Base-by-base conservation (phyloP, 169 alveolate genomes). In the Plasmodium gonderi region DNA sequence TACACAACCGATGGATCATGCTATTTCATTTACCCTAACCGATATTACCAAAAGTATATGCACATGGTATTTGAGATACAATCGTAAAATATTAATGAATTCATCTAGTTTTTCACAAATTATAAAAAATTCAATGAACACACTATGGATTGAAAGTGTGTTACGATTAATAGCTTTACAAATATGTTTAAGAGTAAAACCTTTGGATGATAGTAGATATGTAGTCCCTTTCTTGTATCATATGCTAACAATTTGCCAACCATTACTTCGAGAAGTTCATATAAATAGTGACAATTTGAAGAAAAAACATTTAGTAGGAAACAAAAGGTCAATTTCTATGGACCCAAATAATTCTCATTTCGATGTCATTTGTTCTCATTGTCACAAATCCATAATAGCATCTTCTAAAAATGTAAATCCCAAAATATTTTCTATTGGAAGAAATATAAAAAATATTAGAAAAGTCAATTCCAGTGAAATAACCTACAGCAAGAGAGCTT, bases 91-190 rank as follows among this genome's bases (percentile, higher is more conserved):
- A 45, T 79, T 95, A 49, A 79, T 77, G 42, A 78, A 85, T 31
- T 92, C 95, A 8, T 33, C 79, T 29, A 79, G 29, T 76, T 87
- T 91, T 42, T 92, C 95, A 14, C 91, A 78, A 54, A 75, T 91
- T 60, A 76, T 75, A 17, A 54, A 81, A 49, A 92, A 79, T 20
- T 95, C 96, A 1, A 65, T 91, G 75, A 94, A 95, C 64, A 76
- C 92, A 20, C 74, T 92, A 67, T 95, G 96, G 97, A 80, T 92
- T 67, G 97, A 95, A 42, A 82, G 93, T 47, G 94, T 87, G 26
- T 80, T 95, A 68, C 92, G 95, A 40, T 72, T 95, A 69, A 92
- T 95, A 38, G 79, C 96, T 42, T 65, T 95, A 40, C 96, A 95
- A 69, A 69, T 95, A 65, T 95, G 97, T 74, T 83, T 92, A 44